Percentiles rank a stretch among this genome's conserved stretches.
Conservation (phyloP, 805 yeast genomes). For the Candida dajiaensis region DNA sequence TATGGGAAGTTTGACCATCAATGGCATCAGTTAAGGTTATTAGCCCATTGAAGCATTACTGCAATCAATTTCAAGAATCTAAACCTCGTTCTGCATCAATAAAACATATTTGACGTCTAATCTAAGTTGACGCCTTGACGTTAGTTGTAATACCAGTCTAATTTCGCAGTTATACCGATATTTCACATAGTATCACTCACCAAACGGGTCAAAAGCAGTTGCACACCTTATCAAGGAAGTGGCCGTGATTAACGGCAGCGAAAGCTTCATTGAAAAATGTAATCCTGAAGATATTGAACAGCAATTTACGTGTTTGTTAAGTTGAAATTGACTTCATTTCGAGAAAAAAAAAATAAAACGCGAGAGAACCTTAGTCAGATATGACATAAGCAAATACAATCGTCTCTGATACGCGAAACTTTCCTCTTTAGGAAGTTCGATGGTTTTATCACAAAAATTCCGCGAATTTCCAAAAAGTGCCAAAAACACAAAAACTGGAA, state of each 20-base stretch:
- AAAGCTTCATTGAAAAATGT: neutral
- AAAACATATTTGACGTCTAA: neutral
- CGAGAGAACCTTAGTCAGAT: neutral
- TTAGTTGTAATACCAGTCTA: neutral
- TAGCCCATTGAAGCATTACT: too few relatives aligned
- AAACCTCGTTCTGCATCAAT: neutral
- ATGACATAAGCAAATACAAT: too few relatives aligned
- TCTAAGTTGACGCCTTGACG: neutral
- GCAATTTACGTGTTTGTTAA: neutral
- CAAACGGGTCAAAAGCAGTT: slow-evolving; percentile 20
- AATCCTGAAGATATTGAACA: neutral
- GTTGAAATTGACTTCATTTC: neutral
- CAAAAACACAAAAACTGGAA: neutral
- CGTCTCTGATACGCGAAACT: too few relatives aligned
- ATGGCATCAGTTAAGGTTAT: neutral
- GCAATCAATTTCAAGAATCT: neutral
- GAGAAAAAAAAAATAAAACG: neutral
- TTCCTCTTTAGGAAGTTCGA: neutral
- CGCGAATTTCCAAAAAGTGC: neutral
- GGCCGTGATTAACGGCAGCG: neutral
- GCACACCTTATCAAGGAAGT: neutral
- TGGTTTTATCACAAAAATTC: neutral
- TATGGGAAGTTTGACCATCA: neutral
- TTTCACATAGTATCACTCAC: slow-evolving; percentile 10
- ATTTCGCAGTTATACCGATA: neutral